Percentiles rank a stretch among this genome's conserved stretches.
phyloP scores from a whole-genome alignment of 345 rosid species.

The Brassica juncea region DNA sequence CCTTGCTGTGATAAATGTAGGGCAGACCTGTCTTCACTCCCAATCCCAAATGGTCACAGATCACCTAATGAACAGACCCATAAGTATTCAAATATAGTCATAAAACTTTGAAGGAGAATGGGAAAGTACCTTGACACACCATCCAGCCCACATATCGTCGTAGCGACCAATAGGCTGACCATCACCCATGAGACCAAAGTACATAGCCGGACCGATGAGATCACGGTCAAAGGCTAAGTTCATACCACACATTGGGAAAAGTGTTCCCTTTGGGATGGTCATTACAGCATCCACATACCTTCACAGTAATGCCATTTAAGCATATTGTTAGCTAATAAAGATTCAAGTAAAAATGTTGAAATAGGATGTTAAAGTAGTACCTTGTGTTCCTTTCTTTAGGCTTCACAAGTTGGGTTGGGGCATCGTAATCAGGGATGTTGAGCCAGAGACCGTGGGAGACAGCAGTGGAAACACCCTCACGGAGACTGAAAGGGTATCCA shows the following conservation, averaged over 20 bases:
- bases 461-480: constrained; percentile 86
- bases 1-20: constrained; percentile 94
- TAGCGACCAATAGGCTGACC: constrained; percentile 52
- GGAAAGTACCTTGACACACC: constrained; percentile 43
- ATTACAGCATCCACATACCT: constrained; percentile 89
- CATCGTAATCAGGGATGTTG: constrained; percentile 94
- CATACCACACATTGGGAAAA: constrained; percentile 99
- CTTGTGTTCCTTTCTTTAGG: constrained; percentile 88
- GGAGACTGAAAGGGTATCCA: constrained; percentile 92
- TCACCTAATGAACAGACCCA: constrained; percentile 52
- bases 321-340: constrained; percentile 1
- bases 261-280: constrained; percentile 93
- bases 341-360: background rate
- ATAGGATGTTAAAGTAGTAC: constrained; percentile 30
- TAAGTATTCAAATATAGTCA: background rate
- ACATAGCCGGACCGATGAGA: constrained; percentile 52
- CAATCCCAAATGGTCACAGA: constrained; percentile 77
- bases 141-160: constrained; percentile 45
- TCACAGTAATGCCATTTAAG: background rate
- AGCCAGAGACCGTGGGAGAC: constrained; percentile 96
- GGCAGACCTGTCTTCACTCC: constrained; percentile 94
- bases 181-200: constrained; percentile 53
- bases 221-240: constrained; percentile 87
- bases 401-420: constrained; percentile 93
- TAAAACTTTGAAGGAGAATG: background rate